These are phyloP conservation scores for Sicyos baderoa DNA, from an alignment of 306 rosid species.

Conservation along the genomic window DNA sequence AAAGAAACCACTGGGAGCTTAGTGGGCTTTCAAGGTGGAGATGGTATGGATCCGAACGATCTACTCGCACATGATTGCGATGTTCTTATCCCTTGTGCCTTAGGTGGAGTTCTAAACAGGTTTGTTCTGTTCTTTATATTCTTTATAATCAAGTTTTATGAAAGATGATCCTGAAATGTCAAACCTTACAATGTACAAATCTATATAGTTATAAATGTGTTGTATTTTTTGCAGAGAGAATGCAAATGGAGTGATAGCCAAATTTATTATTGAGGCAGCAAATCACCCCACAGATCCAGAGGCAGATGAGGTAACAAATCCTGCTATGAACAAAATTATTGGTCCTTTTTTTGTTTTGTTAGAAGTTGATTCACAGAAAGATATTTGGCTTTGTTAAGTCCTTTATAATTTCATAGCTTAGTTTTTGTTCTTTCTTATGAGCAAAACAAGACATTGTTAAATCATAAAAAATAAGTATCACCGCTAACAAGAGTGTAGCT, in stretches of 20 bases:
- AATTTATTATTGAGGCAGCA: conserved; percentile 52
- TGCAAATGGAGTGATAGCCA: conserved; percentile 43
- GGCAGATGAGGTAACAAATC: conserved; percentile 42
- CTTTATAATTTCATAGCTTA: background rate
- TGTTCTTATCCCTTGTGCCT: conserved; percentile 52
- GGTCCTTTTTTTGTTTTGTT: background rate
- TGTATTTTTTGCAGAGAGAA: conserved; percentile 33
- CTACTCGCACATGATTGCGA: conserved; percentile 46
- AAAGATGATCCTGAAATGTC: background rate
- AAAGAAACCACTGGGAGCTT: conserved; percentile 39
- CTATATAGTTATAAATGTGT: background rate
- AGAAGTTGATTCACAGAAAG: background rate
- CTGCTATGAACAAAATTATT: background rate
- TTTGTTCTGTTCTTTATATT: conserved; percentile 15
- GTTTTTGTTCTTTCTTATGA: background rate
- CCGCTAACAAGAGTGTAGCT: too few relatives aligned
- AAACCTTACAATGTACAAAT: background rate
- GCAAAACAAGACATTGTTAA: background rate
- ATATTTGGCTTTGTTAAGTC: background rate
- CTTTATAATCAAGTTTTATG: conserved; percentile 1
- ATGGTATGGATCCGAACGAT: conserved; percentile 35
- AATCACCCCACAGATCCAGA: conserved; percentile 59
- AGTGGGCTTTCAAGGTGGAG: conserved; percentile 36
- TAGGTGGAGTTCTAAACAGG: conserved; percentile 64
- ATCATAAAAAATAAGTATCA: background rate